Evolutionary conservation across 768 basidiomycete genomes (phyloP), one percentile per base, ranked within the genome.

Genomic region (Lactifluus subvellereus): DNA sequence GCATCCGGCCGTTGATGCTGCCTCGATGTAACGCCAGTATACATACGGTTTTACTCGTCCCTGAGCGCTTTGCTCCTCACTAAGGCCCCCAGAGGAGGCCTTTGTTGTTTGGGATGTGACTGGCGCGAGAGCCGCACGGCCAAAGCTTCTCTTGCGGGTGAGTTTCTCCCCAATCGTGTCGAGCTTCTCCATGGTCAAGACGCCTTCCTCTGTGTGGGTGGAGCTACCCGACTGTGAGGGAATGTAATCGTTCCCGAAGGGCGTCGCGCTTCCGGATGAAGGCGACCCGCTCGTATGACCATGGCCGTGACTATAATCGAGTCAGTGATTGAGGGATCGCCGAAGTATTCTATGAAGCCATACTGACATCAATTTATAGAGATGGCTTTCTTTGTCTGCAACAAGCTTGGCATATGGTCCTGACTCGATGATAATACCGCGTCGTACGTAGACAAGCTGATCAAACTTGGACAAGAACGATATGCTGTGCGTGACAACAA

Each of bases 401-500:
- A 87, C 77, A 10, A 90, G 77, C 20, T 80, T 75, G 13, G 77
- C 72, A 70, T 88, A 94, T 0, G 87, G 76, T 2, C 89, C 91
- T 22, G 72, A 76, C 75, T 96, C 94, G 9, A 91, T 74, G 58
- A 95, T 84, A 70, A 94, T 86, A 14, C 94, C 94, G 27, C 86
- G 84, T 20, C 91, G 86, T 43, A 97, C 74, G 74, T 86, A 92
- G 54, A 81, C 72, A 16, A 95, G 76, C 51, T 86, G 79, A 69
- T 94, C 89, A 57, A 91, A 90, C 59, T 90, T 78, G 52, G 81
- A 80, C 42, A 94, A 78, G 70, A 90, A 94, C n/a, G 91, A 82
- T 57, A 95, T 84, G 61, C 85, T 86, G 72, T 96, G 94, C 47
- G 93, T 96, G 54, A 94, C 90, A 4, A 95, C 75, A 57, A 95